phyloP scores from a whole-genome alignment of 176 grass and related monocot genomes.

The Ampelocalamus luodianensis region DNA sequence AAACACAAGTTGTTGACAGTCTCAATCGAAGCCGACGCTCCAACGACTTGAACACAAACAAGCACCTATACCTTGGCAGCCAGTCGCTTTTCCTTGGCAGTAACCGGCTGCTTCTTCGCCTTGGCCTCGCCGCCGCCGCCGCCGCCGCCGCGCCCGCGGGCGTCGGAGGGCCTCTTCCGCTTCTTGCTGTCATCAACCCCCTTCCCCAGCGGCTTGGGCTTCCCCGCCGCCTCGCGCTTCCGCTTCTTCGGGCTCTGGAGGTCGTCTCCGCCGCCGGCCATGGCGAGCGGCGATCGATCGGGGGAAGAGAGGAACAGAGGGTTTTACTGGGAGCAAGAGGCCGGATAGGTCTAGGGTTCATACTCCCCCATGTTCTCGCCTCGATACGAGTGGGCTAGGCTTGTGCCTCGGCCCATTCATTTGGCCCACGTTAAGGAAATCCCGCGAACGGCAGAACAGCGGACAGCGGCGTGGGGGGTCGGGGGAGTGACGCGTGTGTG shows the following conservation, averaged over 20 bases:
- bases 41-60: neutral
- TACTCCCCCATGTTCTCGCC: neutral
- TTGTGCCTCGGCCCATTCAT: neutral
- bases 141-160: neutral
- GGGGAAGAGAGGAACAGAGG: neutral
- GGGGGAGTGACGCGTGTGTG: neutral
- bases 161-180: slow-evolving; percentile 40
- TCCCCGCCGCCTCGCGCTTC: slow-evolving; percentile 46
- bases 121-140: neutral
- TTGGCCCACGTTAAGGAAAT: too few relatives aligned
- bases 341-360: slow-evolving; percentile 34
- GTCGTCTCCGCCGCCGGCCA: slow-evolving; percentile 34
- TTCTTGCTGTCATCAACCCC: slow-evolving; percentile 1
- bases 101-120: slow-evolving; percentile 43
- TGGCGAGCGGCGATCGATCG: neutral
- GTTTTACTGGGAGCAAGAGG: neutral
- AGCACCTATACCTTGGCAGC: slow-evolving; percentile 54
- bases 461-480: neutral
- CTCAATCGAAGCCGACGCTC: neutral
- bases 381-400: neutral
- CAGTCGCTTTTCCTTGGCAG: slow-evolving; percentile 60
- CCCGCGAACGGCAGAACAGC: slow-evolving; percentile 1
- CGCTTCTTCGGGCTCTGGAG: slow-evolving; percentile 50
- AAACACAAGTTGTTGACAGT: neutral
- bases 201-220: slow-evolving; percentile 19